Conservation (phyloP, 1,139 yeast genomes). For the Magnusiomyces fungicola region DNA sequence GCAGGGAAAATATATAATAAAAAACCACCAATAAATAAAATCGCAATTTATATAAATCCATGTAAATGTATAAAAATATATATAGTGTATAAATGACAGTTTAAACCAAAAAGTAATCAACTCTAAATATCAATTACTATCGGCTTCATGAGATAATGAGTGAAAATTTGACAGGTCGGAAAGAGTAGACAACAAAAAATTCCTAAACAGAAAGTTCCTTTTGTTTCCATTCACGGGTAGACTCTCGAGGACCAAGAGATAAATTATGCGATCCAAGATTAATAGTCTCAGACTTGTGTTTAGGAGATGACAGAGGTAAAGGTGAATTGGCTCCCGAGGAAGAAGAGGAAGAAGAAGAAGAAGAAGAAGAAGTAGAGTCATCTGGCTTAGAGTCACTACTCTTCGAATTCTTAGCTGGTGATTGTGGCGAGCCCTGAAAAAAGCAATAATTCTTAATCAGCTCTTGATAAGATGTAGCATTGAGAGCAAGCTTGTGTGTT, state of each 20-base stretch:
- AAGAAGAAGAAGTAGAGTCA: not conserved
- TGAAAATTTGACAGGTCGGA: no score
- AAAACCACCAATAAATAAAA: no score
- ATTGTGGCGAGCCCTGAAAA: conserved; percentile 31
- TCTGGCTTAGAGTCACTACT: no score
- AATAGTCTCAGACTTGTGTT: not conserved
- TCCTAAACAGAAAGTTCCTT: not conserved
- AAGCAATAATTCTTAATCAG: conserved; percentile 69
- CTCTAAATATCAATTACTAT: no score
- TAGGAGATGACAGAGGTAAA: not conserved
- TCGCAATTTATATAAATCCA: no score
- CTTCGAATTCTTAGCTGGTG: not conserved
- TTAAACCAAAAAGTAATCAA: no score
- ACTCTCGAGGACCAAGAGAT: not conserved
- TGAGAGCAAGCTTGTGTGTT: conserved; percentile 32
- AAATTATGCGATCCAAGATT: not conserved
- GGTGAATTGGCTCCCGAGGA: not conserved
- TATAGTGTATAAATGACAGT: no score
- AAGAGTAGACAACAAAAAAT: not conserved
- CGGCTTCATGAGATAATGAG: no score
- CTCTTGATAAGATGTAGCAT: conserved; percentile 59
- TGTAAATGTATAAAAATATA: no score
- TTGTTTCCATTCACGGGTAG: not conserved
- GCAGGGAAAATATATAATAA: no score
- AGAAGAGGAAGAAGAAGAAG: not conserved